Evolutionary conservation across 495 filamentous ascomycete species (phyloP).

Genomic region (Penicillium malachiteum): DNA sequence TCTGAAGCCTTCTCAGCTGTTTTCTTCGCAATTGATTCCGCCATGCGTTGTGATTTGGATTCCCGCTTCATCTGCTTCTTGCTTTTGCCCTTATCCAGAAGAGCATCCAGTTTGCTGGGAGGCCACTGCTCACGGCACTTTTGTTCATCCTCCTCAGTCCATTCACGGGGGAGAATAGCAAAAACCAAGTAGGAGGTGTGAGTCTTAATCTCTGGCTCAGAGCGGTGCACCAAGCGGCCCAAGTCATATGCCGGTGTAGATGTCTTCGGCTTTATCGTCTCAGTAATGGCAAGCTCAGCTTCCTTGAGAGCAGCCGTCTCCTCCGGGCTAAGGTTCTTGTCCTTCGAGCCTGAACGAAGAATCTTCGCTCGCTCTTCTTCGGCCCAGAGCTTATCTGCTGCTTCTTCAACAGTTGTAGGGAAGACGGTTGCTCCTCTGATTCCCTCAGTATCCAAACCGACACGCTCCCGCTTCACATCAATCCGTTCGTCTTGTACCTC

Average conservation of each 20-base stretch:
- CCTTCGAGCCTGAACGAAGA: slow-evolving; percentile 39
- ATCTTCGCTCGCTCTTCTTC: slow-evolving; percentile 65
- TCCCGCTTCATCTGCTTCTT: slow-evolving; percentile 55
- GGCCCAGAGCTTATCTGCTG: slow-evolving; percentile 65
- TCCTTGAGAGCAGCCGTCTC: slow-evolving; percentile 8
- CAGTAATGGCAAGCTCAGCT: neutral
- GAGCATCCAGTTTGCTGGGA: slow-evolving; percentile 31
- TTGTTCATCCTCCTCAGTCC: slow-evolving; percentile 81
- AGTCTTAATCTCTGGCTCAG: slow-evolving; percentile 85
- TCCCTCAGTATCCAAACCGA: slow-evolving; percentile 62
- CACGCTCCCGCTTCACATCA: slow-evolving; percentile 78
- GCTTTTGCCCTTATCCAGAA: slow-evolving; percentile 37
- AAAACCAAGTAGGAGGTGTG: slow-evolving; percentile 96
- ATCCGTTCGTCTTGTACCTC: slow-evolving; percentile 75
- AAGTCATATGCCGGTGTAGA: slow-evolving; percentile 48
- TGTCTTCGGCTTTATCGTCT: slow-evolving; percentile 3
- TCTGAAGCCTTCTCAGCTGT: slow-evolving; percentile 16
- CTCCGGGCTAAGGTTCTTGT: slow-evolving; percentile 9
- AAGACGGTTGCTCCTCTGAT: slow-evolving; percentile 58
- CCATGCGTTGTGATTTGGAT: slow-evolving; percentile 13
- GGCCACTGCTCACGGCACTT: slow-evolving; percentile 61
- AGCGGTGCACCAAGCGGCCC: slow-evolving; percentile 72
- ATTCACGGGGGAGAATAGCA: slow-evolving; percentile 80
- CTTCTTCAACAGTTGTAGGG: slow-evolving; percentile 72
- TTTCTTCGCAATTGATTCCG: slow-evolving; percentile 44